Base-by-base conservation (phyloP, 371 early-diverging fungal genomes). In the Choanephora cucurbitarum region DNA sequence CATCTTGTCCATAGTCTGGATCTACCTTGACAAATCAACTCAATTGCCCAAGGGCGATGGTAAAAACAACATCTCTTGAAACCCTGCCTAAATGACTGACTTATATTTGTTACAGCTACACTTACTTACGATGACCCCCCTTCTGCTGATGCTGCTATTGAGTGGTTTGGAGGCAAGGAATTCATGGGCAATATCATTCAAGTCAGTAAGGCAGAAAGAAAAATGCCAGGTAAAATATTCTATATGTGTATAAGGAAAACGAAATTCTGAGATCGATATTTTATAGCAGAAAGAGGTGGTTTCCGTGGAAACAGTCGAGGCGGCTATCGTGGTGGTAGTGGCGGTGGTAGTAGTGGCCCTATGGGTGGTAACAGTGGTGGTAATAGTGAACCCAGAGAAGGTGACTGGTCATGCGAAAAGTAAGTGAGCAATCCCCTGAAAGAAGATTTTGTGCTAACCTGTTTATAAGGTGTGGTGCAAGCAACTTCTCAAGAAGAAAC, bases 51-150 rank as follows among this genome's bases (percentile, higher is more conserved):
- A 89, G 62, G 90, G 90, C 22, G 90, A 89, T 79, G 90, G 81
- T 79, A 77, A 56, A 47, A 47, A 11, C 28, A 45, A 9, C n/a
- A n/a, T 21, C 23, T 18, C 14, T 23, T 19, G 37, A 14, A 37
- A 37, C 4, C 5, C 19, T 42, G n/a, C n/a, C n/a, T n/a, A n/a
- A n/a, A n/a, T n/a, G n/a, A n/a, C n/a, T n/a, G n/a, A n/a, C n/a
- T n/a, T n/a, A n/a, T n/a, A n/a, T n/a, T n/a, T n/a, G n/a, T n/a
- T 49, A n/a, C 59, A 82, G 81, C 88, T 13, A 89, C 88, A 7
- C 69, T 89, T 18, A 87, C 88, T 4, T 89, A 87, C 66, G 87
- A 86, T 34, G 90, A 88, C 52, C 87, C 90, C 3, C 77, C 75
- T 39, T 77, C 90, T 34, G 81, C 85, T 19, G 84, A 83, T 50